Evolutionary conservation across 1,284 basidiomycete species (phyloP), one percentile per base, ranked within the genome.

Genomic region (Meripilus lineatus): DNA sequence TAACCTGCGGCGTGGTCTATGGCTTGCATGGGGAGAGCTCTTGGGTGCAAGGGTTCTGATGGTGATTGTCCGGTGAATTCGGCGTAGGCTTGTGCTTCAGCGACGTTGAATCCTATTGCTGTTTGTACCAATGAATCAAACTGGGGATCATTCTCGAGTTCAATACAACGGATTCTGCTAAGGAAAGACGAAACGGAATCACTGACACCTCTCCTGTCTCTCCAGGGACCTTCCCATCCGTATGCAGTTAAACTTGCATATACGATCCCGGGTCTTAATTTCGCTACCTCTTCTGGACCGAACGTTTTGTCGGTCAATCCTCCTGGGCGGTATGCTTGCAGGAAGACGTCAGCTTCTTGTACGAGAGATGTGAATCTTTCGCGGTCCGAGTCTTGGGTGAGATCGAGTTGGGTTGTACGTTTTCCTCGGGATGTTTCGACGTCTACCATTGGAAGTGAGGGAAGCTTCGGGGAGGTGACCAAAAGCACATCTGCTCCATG

Each of bases 41-140:
- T 67, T n/a, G 77, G 76, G 22, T 52, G 45, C 5, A 64, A 50
- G 4, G 53, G 48, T 5, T 44, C 32, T 1, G 49, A 43, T 14
- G 45, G 35, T 2, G 46, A 32, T 2, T 50, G 50, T 1, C 57
- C 58, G 4, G 42, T 52, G 43, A 58, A 73, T 3, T 53, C 38
- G 0, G 65, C 62, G 48, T 67, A 75, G 3, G 75, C 75, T 40
- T 71, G 58, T 0, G 68, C 75, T 62, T 84, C 82, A 7, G 75
- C 74, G 20, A 65, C 56, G 46, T 83, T 84, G 57, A 83, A 77
- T 0, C 82, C 83, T 1, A 70, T 74, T 1, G 79, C 77, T 0
- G 79, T 82, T 58, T 86, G 81, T 0, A 82, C 75, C 3, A 85
- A 65, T 0, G 80, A 83, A 53, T 86, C 82, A 48, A 84, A 85